Conservation (phyloP, 352 stramenopile genomes). For the Thraustochytrium striatum region DNA sequence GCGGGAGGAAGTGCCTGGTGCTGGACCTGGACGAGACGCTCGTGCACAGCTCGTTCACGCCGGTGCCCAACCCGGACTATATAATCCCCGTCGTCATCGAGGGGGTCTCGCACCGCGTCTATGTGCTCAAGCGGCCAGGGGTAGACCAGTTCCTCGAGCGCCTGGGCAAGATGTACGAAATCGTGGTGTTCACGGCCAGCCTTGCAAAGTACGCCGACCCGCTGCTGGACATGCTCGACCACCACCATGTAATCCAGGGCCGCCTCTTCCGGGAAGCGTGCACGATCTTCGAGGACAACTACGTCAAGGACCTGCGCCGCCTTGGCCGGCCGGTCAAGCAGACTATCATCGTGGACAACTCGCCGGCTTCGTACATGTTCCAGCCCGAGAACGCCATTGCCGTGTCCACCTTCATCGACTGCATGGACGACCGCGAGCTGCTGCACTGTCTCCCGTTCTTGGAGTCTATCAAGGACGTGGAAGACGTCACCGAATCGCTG, state of each 20-base stretch:
- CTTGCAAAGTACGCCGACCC: constrained; percentile 96
- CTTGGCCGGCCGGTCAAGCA: constrained; percentile 85
- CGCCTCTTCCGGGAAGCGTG: constrained; percentile 89
- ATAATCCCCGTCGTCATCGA: constrained; percentile 96
- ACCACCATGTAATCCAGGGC: constrained; percentile 64
- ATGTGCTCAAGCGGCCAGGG: constrained; percentile 81
- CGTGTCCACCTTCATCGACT: constrained; percentile 76
- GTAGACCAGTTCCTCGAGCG: constrained; percentile 91
- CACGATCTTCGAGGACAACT: constrained; percentile 89
- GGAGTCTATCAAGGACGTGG: constrained; percentile 40
- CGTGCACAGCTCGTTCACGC: constrained; percentile 92
- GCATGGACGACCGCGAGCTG: constrained; percentile 77
- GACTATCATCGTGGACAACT: constrained; percentile 98
- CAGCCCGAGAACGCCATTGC: constrained; percentile 89
- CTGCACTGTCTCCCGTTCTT: constrained; percentile 52
- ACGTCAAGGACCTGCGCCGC: constrained; percentile 94
- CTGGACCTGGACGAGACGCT: constrained; percentile 96
- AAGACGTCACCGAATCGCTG: constrained; percentile 2
- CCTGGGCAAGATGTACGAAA: constrained; percentile 93
- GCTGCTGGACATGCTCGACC: constrained; percentile 90
- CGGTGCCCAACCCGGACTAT: constrained; percentile 86
- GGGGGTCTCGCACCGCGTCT: constrained; percentile 72
- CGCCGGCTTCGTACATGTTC: constrained; percentile 95
- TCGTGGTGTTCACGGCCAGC: constrained; percentile 96
- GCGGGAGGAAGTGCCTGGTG: constrained; percentile 79